Conservation (phyloP, 2,329 filamentous ascomycete species). For the Epichloe sibirici region DNA sequence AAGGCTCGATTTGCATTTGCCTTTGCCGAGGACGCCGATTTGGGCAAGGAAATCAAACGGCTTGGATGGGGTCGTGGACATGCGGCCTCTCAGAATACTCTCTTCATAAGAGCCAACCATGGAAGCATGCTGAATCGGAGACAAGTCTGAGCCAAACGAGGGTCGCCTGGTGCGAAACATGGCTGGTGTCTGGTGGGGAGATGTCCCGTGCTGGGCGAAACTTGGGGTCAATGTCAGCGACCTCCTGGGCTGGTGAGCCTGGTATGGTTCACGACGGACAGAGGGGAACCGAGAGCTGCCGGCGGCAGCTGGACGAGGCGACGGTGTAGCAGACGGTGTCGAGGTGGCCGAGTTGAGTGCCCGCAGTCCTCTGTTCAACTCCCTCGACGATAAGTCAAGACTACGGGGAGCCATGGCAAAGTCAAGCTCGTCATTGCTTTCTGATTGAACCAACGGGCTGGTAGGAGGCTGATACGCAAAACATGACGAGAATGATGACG, state of each 20-base stretch:
- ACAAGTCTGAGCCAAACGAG: constrained; percentile 62
- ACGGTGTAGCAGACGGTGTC: constrained; percentile 30
- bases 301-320: constrained; percentile 18
- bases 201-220: constrained; percentile 24
- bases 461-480: constrained; percentile 83
- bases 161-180: constrained; percentile 47
- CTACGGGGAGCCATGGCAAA: constrained; percentile 41
- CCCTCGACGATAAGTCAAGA: constrained; percentile 33
- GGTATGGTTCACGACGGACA: constrained; percentile 54
- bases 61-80: constrained; percentile 92
- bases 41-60: constrained; percentile 89
- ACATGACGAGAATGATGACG: constrained; percentile 62
- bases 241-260: constrained; percentile 66
- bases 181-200: constrained; percentile 39
- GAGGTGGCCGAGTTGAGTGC: constrained; percentile 55
- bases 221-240: constrained; percentile 53
- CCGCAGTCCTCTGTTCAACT: constrained; percentile 44
- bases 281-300: constrained; percentile 17
- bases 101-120: constrained; percentile 99
- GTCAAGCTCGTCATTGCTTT: constrained; percentile 65
- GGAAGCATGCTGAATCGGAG: constrained; percentile 74
- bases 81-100: constrained; percentile 84
- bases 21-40: constrained; percentile 83
- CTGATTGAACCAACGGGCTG: constrained; percentile 80
- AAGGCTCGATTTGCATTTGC: constrained; percentile 75